Evolutionary conservation across 2,329 filamentous ascomycete genomes (phyloP), one percentile per base, ranked within the genome.

Genomic region (Ophiostoma sp.): DNA sequence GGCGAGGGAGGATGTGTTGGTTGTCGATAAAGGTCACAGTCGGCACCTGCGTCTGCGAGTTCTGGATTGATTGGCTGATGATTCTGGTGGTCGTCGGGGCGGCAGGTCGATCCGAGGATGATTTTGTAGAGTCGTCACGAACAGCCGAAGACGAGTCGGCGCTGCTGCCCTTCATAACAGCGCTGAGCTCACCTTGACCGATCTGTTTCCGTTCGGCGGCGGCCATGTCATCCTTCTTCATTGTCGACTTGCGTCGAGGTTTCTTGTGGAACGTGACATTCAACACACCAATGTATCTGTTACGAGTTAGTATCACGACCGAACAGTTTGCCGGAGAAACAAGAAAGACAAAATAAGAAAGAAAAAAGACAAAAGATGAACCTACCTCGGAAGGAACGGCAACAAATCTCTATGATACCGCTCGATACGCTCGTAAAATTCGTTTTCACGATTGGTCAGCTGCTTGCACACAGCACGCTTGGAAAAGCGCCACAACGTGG

Each of bases 371-470:
- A 36, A 48, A 76, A 69, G 50, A 64, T 17, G 42, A 36, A 72
- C 70, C 71, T 84, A 92, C 91, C 95, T 94, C 76, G 96, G 96
- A 76, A 99, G 86, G 80, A 98, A 99, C 57, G 92, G 90, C 74
- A 99, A 85, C 78, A 99, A 87, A 80, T 97, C 92, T 76, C 94
- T 93, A 82, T 99, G 95, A 77, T 93, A 90, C 79, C 90, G 90
- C 84, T 99, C 96, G 78, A 98, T 93, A 72, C 92, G 96, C 83
- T 99, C 96, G 82, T 99, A 99, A 80, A 99, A 99, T 83, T 97
- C 94, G 82, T 99, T 99, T 81, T 99, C 96, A 79, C 95, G 89
- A 81, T 97, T 99, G 82, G 97, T 99, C 79, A 99, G 88, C 83
- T 98, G 94, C 83, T 99, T 99, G 86, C 96, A 99, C 12, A 99